Evolutionary conservation across 495 filamentous ascomycete genomes (phyloP).

Genomic region (Penicillium samsonianum): DNA sequence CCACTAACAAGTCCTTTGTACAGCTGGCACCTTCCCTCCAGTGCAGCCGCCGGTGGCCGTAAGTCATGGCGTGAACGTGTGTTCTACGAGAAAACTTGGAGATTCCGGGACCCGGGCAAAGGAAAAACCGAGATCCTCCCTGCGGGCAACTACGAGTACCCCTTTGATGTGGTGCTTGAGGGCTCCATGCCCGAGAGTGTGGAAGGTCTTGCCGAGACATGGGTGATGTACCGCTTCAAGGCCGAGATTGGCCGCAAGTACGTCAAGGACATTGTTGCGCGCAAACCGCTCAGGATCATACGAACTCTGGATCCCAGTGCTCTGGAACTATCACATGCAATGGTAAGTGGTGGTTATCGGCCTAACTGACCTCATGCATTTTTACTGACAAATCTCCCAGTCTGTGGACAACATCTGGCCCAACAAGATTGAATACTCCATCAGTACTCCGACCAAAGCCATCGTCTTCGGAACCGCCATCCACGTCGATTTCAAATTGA

Average conservation of each 20-base stretch:
- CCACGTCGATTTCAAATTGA: constrained; percentile 75
- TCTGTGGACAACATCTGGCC: constrained; percentile 93
- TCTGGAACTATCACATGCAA: constrained; percentile 80
- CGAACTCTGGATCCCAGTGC: constrained; percentile 79
- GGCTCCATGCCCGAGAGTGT: constrained; percentile 82
- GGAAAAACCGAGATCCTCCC: constrained; percentile 61
- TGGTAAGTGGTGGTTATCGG: constrained; percentile 52
- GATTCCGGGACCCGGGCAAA: constrained; percentile 51
- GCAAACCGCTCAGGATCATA: constrained; percentile 82
- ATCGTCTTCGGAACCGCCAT: constrained; percentile 86
- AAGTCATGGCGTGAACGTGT: constrained; percentile 55
- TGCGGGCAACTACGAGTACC: constrained; percentile 86
- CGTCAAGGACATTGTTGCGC: constrained; percentile 73
- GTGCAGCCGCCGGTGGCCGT: constrained; percentile 43
- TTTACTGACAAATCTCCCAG: constrained; percentile 34
- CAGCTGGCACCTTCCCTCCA: constrained; percentile 53
- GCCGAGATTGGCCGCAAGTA: constrained; percentile 83
- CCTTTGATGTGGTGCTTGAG: constrained; percentile 77
- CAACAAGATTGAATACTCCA: constrained; percentile 90
- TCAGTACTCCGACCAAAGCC: constrained; percentile 85
- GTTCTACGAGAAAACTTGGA: constrained; percentile 58
- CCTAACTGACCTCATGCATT: constrained; percentile 1
- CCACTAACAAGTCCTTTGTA: constrained; percentile 13
- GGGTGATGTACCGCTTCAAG: constrained; percentile 84
- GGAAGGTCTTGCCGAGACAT: constrained; percentile 78